Conservation (phyloP, 2,329 filamentous ascomycete species). For the Neonectria hederae region DNA sequence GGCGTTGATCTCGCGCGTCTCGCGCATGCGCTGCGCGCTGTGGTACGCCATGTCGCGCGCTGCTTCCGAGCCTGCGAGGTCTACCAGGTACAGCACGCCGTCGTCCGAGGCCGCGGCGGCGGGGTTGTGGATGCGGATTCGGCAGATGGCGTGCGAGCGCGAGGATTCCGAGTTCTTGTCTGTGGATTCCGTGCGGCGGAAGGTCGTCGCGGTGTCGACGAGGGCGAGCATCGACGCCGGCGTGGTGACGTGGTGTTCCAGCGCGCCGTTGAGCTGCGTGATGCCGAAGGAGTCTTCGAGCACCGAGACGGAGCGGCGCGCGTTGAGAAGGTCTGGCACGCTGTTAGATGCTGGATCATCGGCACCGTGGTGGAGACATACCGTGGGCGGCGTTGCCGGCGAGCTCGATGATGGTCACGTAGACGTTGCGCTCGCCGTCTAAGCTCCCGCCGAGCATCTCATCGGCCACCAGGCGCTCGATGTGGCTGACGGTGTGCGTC, state of each 20-base stretch:
- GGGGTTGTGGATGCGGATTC: constrained; percentile 53
- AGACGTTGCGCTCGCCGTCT: constrained; percentile 44
- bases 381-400: constrained; percentile 49
- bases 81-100: constrained; percentile 57
- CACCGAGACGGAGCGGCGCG: constrained; percentile 52
- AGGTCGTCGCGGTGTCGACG: constrained; percentile 50
- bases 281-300: constrained; percentile 57
- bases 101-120: constrained; percentile 44
- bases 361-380: constrained; percentile 12
- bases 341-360: not conserved
- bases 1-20: constrained; percentile 58
- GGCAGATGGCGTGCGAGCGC: constrained; percentile 59
- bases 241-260: constrained; percentile 49
- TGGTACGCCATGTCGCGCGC: constrained; percentile 55
- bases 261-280: constrained; percentile 55
- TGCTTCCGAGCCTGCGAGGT: constrained; percentile 59
- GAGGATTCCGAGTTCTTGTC: constrained; percentile 59
- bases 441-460: constrained; percentile 44
- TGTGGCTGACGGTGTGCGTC: constrained; percentile 54
- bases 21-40: constrained; percentile 55
- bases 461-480: constrained; percentile 53
- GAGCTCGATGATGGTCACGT: constrained; percentile 52
- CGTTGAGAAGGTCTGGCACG: constrained; percentile 52
- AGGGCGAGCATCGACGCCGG: constrained; percentile 43
- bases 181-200: constrained; percentile 54